Conservation (phyloP, 1,284 basidiomycete species). For the Rhodofomes roseus region DNA sequence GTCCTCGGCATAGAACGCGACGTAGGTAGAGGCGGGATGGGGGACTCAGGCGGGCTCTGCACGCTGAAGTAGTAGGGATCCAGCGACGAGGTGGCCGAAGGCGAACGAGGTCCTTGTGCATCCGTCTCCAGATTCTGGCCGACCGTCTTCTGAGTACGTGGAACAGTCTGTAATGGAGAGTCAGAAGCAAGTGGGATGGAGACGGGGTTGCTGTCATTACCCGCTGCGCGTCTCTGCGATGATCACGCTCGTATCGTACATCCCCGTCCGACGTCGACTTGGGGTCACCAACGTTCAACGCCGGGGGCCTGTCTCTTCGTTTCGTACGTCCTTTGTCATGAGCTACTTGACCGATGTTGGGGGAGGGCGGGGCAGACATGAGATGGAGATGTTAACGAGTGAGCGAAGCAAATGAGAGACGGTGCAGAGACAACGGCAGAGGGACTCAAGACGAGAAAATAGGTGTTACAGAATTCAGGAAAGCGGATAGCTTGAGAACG, state of each 20-base stretch:
- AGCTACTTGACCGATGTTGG: conserved; percentile 24
- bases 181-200: not conserved
- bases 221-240: conserved; percentile 22
- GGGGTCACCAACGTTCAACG: conserved; percentile 29
- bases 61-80: conserved; percentile 81
- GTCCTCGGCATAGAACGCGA: conserved; percentile 33
- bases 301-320: conserved; percentile 35
- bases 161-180: conserved; percentile 30
- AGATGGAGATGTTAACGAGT: conserved; percentile 29
- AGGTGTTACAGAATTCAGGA: conserved; percentile 13
- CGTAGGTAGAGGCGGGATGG: conserved; percentile 46
- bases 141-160: conserved; percentile 36
- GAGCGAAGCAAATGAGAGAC: conserved; percentile 31
- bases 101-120: conserved; percentile 43
- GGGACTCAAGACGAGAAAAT: conserved; percentile 13
- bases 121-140: conserved; percentile 27
- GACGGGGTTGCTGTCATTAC: conserved; percentile 12
- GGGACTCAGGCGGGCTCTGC: conserved; percentile 61
- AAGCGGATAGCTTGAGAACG: conserved; percentile 13
- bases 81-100: conserved; percentile 70
- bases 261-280: conserved; percentile 23
- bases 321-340: conserved; percentile 29
- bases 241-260: conserved; percentile 25
- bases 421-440: conserved; percentile 12
- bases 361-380: conserved; percentile 33